Evolutionary conservation across 129 eudicot genomes (phyloP), one percentile per base, ranked within the genome.

Genomic region (Flaveria robusta): DNA sequence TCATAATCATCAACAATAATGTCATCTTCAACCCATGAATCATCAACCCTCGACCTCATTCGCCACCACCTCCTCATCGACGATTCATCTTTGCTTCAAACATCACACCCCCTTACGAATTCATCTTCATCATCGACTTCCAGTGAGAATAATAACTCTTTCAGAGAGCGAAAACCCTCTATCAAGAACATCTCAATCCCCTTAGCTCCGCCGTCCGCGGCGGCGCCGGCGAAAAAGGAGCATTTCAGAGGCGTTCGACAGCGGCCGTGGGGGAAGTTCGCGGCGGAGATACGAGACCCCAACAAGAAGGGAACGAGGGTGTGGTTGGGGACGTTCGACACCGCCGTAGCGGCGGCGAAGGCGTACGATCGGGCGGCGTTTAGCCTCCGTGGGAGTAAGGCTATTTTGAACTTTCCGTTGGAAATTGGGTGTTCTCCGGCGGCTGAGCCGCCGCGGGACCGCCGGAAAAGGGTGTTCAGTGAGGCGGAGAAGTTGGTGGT

Each of bases 301-400:
- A 83, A 79, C 16, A 65, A 62, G 15, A 83, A 83, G 65, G 87
- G 87, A 18, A 79, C 79, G 41, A 49, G 87, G 43, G 79, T 84
- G 7, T 84, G 88, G 88, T 49, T 84, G 2, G 88, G 88, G 26
- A 84, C 88, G 4, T 84, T 81, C 13, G 84, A 83, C 60, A 83
- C 76, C 9, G 84, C 87, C 49, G 2, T 83, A 0, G 68, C 79
- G 9, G 87, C 87, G 0, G 84, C 84, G 0, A 83, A 79, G 66
- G 87, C 87, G 5, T 83, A 83, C n/a, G 87, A 83, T 12, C 3
- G 20, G 0, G 82, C 84, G 0, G 84, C 84, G 15, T 83, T 79
- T 26, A 83, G 66, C 46, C 65, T 83, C 42, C 84, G 87, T 46
- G 82, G 82, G 52, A 75, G 84, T 43, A 83, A 83, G 51, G 87